Evolutionary conservation across 768 basidiomycete species (phyloP).

Genomic region (Mycena venus): DNA sequence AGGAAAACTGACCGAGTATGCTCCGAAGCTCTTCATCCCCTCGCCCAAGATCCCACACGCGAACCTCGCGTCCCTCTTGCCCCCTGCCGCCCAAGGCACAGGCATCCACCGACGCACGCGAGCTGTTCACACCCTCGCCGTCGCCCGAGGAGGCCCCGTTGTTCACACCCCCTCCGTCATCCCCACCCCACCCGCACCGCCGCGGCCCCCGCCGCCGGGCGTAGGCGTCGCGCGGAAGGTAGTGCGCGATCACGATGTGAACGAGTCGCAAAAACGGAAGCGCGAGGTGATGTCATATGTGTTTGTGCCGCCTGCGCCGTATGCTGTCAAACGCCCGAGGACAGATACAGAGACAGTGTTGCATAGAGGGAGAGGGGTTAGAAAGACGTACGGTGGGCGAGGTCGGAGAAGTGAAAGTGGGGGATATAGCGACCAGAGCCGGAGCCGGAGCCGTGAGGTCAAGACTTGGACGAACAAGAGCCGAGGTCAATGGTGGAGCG

Average conservation of each 20-base stretch:
- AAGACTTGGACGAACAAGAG: not conserved
- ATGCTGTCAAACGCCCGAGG: not conserved
- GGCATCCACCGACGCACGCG: not conserved
- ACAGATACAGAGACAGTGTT: too few relatives aligned
- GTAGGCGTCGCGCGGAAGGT: not conserved
- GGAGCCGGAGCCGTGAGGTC: not conserved
- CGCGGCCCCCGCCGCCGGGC: not conserved
- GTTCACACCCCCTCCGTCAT: conserved; percentile 1
- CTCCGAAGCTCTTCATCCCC: not conserved
- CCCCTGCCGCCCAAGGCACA: not conserved
- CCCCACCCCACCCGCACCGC: not conserved
- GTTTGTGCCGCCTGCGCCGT: conserved; percentile 11
- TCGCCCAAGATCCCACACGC: not conserved
- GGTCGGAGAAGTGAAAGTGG: not conserved
- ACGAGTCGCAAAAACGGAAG: not conserved
- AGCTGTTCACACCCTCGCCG: not conserved
- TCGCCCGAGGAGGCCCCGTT: not conserved
- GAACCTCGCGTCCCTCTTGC: not conserved
- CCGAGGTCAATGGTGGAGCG: not conserved
- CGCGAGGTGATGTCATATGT: conserved; percentile 16
- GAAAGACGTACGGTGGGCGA: not conserved
- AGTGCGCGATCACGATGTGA: not conserved
- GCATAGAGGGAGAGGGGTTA: not conserved
- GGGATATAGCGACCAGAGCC: not conserved
- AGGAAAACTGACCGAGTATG: not conserved